phyloP scores from a whole-genome alignment of 2,329 filamentous ascomycete genomes.

The Ophiostoma australiae region DNA sequence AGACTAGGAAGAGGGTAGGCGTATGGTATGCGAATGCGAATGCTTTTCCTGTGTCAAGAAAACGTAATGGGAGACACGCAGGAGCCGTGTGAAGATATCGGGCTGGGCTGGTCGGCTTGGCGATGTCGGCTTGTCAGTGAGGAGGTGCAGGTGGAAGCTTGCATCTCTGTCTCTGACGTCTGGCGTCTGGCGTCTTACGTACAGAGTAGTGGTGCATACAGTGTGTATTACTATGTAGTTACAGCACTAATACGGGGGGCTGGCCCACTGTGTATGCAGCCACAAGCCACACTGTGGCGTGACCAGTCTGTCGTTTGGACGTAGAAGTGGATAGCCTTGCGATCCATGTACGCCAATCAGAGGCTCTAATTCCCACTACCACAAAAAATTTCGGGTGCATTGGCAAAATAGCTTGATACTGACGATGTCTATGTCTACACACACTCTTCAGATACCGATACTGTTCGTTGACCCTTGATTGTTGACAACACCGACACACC shows the following conservation, averaged over 20 bases:
- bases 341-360: slow-evolving; percentile 14
- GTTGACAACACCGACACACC: not conserved
- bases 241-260: slow-evolving; percentile 2
- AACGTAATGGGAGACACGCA: not conserved
- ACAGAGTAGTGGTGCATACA: not conserved
- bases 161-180: not conserved
- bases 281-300: slow-evolving; percentile 23
- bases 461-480: not conserved
- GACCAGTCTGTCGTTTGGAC: not conserved
- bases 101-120: slow-evolving; percentile 4
- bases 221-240: too few relatives aligned
- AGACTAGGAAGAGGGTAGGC: not conserved
- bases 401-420: not conserved
- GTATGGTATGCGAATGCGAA: not conserved
- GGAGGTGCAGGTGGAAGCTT: not conserved
- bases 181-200: not conserved
- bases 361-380: slow-evolving; percentile 6
- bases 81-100: not conserved
- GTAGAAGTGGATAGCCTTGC: not conserved
- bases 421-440: not conserved
- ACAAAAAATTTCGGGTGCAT: slow-evolving; percentile 15
- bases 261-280: slow-evolving; percentile 1
- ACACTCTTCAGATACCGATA: not conserved
- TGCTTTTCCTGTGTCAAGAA: not conserved
- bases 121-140: not conserved